Percentiles rank a stretch among this genome's conserved stretches.
Evolutionary conservation across 1,139 yeast species (phyloP).

Genomic region (Eremothecium coryli): DNA sequence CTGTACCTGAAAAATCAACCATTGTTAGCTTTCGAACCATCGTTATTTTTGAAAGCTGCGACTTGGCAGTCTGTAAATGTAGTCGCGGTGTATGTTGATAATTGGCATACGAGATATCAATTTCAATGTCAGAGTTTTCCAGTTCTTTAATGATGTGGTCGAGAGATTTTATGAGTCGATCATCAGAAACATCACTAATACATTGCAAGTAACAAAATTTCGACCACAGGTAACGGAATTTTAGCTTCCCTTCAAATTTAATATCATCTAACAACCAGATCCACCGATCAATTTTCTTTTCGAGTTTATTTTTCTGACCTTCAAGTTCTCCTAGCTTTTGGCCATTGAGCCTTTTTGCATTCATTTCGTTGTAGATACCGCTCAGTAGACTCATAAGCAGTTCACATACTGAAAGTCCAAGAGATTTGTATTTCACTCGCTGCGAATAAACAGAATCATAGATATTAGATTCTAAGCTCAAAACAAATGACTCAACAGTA

Average conservation of each 20-base stretch:
- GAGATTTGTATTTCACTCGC: constrained; percentile 10
- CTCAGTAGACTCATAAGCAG: constrained; percentile 42
- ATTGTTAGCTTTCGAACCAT: constrained; percentile 32
- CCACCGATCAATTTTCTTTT: constrained; percentile 38
- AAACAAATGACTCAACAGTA: constrained; percentile 28
- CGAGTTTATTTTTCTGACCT: constrained; percentile 22
- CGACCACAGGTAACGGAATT: constrained; percentile 36
- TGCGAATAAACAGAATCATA: constrained; percentile 14
- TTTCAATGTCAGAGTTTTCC: constrained; percentile 8
- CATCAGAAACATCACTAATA: constrained; percentile 26
- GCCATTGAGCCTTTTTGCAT: constrained; percentile 21
- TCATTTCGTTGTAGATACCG: constrained; percentile 19
- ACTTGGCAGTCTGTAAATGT: constrained; percentile 41
- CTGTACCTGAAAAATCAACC: constrained; percentile 23
- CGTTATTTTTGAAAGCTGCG: constrained; percentile 42
- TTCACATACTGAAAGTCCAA: constrained; percentile 42
- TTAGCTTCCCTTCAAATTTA: constrained; percentile 11
- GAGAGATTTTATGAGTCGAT: constrained; percentile 21
- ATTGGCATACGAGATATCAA: constrained; percentile 34
- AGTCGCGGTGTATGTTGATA: constrained; percentile 54
- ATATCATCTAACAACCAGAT: constrained; percentile 20
- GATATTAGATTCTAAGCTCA: constrained; percentile 30
- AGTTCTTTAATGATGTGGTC: constrained; percentile 24
- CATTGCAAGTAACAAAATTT: constrained; percentile 34
- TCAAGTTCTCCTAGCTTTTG: constrained; percentile 24